Evolutionary conservation across 305 asterid species (phyloP).

Genomic region (Fraxinus latifolia): DNA sequence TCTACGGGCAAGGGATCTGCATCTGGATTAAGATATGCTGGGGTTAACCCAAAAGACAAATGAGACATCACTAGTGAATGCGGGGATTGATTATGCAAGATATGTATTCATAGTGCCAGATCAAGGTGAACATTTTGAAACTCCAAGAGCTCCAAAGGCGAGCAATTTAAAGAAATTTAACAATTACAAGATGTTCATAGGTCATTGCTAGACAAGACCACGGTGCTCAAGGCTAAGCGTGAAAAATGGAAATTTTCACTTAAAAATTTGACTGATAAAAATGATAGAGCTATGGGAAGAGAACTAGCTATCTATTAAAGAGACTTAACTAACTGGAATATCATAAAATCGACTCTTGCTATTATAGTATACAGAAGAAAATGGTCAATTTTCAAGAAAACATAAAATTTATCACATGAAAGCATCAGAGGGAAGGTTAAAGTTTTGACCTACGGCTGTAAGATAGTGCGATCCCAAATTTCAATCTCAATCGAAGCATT

Average conservation of each 20-base stretch:
- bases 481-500: background rate
- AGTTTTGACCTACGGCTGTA: background rate
- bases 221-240: background rate
- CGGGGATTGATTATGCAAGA: background rate
- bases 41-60: background rate
- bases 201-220: background rate
- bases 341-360: background rate
- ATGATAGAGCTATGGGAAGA: background rate
- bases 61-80: background rate
- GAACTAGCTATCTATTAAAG: background rate
- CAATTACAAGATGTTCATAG: background rate
- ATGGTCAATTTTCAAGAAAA: background rate
- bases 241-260: background rate
- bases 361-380: background rate
- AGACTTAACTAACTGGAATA: background rate
- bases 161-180: background rate
- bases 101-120: background rate
- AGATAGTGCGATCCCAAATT: conserved; percentile 4
- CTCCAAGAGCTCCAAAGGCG: background rate
- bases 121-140: background rate
- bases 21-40: conserved; percentile 32
- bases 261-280: background rate
- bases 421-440: background rate
- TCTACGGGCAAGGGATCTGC: conserved; percentile 34
- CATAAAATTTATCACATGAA: background rate